A percentile compares a stretch with the other conserved stretches of the same genome.
Conservation (phyloP, 1,284 basidiomycete species). For the Acaromyces ingoldii region DNA sequence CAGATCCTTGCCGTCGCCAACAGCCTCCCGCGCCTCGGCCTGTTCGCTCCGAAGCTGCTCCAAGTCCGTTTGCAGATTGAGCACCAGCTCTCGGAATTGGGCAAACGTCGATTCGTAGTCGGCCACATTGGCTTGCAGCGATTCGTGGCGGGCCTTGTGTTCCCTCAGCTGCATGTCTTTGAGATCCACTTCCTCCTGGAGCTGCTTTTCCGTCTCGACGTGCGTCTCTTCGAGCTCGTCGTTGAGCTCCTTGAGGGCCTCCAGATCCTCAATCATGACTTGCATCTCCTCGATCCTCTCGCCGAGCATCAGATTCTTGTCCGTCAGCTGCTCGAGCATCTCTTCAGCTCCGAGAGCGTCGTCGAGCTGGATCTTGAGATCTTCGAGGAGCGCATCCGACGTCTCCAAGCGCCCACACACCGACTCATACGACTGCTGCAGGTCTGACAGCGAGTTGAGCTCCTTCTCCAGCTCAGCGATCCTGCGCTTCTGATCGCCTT, state of each 20-base stretch:
- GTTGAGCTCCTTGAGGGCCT: constrained; percentile 88
- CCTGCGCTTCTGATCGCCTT: constrained; percentile 73
- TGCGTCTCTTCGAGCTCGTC: constrained; percentile 98
- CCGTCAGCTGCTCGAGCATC: constrained; percentile 89
- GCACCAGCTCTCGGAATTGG: constrained; percentile 46
- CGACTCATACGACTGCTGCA: constrained; percentile 27
- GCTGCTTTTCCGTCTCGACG: constrained; percentile 81
- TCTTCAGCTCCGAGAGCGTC: constrained; percentile 93
- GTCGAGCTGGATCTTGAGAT: constrained; percentile 89
- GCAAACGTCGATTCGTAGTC: constrained; percentile 40
- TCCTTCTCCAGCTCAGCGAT: constrained; percentile 88
- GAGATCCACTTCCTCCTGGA: constrained; percentile 75
- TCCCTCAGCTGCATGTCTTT: constrained; percentile 28
- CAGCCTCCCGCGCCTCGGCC: constrained; percentile 16
- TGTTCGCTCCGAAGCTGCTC: constrained; percentile 36
- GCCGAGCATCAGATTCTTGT: constrained; percentile 71
- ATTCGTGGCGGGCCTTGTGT: constrained; percentile 20
- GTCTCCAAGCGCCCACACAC: constrained; percentile 24
- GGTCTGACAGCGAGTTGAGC: constrained; percentile 51
- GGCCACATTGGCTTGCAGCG: constrained; percentile 33
- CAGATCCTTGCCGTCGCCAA: constrained; percentile 20
- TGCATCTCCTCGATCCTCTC: constrained; percentile 93
- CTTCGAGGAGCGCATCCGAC: constrained; percentile 80
- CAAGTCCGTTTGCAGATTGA: constrained; percentile 38
- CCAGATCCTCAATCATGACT: constrained; percentile 88